Evolutionary conservation across 768 basidiomycete genomes (phyloP), one percentile per base, ranked within the genome.

Genomic region (Russula earlei): DNA sequence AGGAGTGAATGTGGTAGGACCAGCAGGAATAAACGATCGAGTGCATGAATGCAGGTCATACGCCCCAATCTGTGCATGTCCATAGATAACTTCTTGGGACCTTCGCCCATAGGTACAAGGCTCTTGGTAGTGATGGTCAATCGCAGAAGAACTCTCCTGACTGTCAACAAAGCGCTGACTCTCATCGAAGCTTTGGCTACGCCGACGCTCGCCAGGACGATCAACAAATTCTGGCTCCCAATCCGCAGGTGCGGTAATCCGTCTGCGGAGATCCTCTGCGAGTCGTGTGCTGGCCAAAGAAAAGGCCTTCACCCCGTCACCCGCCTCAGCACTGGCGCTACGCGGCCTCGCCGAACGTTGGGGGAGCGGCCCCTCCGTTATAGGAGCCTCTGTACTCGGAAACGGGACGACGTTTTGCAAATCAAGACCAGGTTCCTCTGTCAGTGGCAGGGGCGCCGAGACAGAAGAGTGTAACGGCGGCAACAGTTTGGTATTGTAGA

Each of bases 301-400:
- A 55, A 62, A 62, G 14, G 61, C 61, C n/a, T 62, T 62, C 20
- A 62, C 55, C 6, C 61, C 61, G 22, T 62, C 61, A 14, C 61
- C 61, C 17, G 61, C 61, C 22, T 61, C 61, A 14, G 61, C 61
- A 33, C 61, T 62, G 9, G 61, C 61, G 19, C 61, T 62, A 47
- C 61, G 61, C 12, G 59, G 61, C 24, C 61, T 55, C 6, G 43
- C 41, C 22, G 41, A 49, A n/a, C 55, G 52, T 17, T 38, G 46
- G 20, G 42, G 27, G 4, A 36, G 47, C 4, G 43, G n/a, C 15
- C 49, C 56, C 7, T 49, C 53, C 19, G 17, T 34, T 29, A 50
- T 31, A 3, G 53, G 53, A 20, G 49, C 24, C 27, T 43, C 54
- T 5, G 55, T 24, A 15, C 40, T 48, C 12, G 59, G 62, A 47